Conservation (phyloP, 257 asterid species). For the Echium plantagineum region DNA sequence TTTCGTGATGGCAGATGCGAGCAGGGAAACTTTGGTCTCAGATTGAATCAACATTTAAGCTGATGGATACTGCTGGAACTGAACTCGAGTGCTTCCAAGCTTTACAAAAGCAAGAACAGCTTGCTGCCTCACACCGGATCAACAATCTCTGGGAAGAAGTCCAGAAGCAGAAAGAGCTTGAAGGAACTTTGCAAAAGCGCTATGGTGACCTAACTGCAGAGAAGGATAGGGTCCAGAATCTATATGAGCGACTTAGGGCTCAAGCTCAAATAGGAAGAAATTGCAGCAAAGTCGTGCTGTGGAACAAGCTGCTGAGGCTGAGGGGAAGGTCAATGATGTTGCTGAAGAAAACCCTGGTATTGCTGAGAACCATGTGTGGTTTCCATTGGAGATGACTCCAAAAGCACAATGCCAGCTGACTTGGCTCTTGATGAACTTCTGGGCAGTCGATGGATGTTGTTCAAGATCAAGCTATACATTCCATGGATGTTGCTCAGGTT, state of each 20-base stretch:
- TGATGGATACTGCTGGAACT: constrained; percentile 80
- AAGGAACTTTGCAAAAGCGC: constrained; percentile 52
- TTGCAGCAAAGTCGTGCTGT: constrained; percentile 19
- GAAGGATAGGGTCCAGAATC: constrained; percentile 39
- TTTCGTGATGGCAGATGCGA: constrained; percentile 38
- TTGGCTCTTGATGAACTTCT: constrained; percentile 15
- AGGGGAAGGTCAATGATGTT: constrained; percentile 7
- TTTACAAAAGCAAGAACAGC: constrained; percentile 69
- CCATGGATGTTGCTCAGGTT: constrained; percentile 8
- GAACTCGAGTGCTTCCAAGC: constrained; percentile 83
- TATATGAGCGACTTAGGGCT: constrained; percentile 30
- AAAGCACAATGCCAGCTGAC: constrained; percentile 11
- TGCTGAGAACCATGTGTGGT: neutral
- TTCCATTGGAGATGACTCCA: constrained; percentile 10
- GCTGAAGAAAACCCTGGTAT: neutral
- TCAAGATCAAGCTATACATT: too few species aligned
- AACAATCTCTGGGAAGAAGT: constrained; percentile 92
- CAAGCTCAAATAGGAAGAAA: constrained; percentile 43
- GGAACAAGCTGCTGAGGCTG: constrained; percentile 22
- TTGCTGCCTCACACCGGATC: constrained; percentile 68
- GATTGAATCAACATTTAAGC: constrained; percentile 65
- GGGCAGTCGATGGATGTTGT: constrained; percentile 1
- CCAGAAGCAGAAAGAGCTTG: constrained; percentile 94
- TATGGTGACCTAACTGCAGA: constrained; percentile 56
- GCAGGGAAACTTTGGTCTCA: constrained; percentile 72